Evolutionary conservation across 78 protist species (phyloP).

Genomic region (Tieghemostelium lacteum): DNA sequence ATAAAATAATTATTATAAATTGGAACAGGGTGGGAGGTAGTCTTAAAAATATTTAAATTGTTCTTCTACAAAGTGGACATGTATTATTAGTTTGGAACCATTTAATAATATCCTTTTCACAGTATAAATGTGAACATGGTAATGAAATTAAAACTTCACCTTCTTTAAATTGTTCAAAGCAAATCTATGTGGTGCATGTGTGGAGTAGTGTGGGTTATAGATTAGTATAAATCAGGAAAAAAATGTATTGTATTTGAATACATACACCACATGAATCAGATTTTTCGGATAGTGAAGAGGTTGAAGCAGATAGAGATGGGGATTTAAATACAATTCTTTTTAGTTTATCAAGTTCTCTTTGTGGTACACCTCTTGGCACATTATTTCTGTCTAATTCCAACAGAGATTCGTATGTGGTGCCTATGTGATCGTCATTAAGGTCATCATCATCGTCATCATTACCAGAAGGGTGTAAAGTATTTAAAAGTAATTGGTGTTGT

Average conservation of each 20-base stretch:
- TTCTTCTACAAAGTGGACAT: constrained; percentile 59
- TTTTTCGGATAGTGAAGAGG: neutral
- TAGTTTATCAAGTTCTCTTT: constrained; percentile 28
- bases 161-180: constrained; percentile 59
- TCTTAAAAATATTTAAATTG: too few relatives aligned
- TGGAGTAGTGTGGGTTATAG: too few relatives aligned
- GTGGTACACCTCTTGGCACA: constrained; percentile 64
- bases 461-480: neutral
- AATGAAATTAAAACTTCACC: constrained; percentile 26
- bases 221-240: too few relatives aligned
- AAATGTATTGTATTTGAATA: neutral
- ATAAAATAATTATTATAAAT: too few relatives aligned
- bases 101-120: constrained; percentile 32
- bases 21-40: too few relatives aligned
- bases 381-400: constrained; percentile 33
- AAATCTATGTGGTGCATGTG: too few relatives aligned
- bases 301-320: too few relatives aligned
- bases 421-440: neutral
- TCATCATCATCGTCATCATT: neutral
- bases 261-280: neutral
- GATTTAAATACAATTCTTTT: neutral
- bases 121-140: constrained; percentile 55
- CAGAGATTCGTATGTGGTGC: constrained; percentile 18
- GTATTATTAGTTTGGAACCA: constrained; percentile 61
- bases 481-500: neutral